These are phyloP conservation scores for Nemania serpens DNA, from an alignment of 2,329 filamentous ascomycete species.

Conservation along the genomic window DNA sequence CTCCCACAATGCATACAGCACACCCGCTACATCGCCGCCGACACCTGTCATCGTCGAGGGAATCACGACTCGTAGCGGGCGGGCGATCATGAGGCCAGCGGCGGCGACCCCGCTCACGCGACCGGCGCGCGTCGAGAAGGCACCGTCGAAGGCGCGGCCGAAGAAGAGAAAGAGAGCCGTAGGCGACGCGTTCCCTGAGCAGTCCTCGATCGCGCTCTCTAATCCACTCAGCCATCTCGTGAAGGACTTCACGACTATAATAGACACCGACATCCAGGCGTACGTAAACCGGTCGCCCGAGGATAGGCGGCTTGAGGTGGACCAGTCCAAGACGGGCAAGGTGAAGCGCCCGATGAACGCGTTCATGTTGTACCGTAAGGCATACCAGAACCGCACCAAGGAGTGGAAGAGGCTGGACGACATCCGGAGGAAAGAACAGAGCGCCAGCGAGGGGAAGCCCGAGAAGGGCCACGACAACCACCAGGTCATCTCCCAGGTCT, in stretches of 20 bases:
- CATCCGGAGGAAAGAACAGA: conserved; percentile 25
- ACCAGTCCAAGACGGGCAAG: conserved; percentile 71
- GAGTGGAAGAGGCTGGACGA: conserved; percentile 68
- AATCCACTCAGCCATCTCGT: conserved; percentile 74
- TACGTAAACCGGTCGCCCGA: conserved; percentile 77
- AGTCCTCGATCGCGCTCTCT: conserved; percentile 57
- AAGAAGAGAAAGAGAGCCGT: conserved; percentile 49
- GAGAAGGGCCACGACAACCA: conserved; percentile 71
- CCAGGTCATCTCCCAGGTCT: conserved; percentile 87
- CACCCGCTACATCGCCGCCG: conserved; percentile 57
- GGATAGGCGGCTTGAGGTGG: conserved; percentile 69
- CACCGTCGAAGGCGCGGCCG: conserved; percentile 45
- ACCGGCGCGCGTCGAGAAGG: conserved; percentile 42
- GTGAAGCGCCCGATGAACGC: conserved; percentile 95
- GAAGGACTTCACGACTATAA: conserved; percentile 62
- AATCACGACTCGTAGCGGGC: conserved; percentile 47
- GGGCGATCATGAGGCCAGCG: conserved; percentile 36
- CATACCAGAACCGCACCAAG: conserved; percentile 86
- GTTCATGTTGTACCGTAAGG: conserved; percentile 96
- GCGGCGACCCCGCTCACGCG: conserved; percentile 37
- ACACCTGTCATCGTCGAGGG: conserved; percentile 47
- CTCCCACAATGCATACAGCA: conserved; percentile 50
- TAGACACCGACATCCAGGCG: conserved; percentile 75
- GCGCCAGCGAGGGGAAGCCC: conserved; percentile 21
- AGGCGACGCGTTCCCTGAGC: conserved; percentile 45